These are phyloP conservation scores for Emericellopsis cladophorae DNA, from an alignment of 2,329 filamentous ascomycete species.

Conservation along the genomic window DNA sequence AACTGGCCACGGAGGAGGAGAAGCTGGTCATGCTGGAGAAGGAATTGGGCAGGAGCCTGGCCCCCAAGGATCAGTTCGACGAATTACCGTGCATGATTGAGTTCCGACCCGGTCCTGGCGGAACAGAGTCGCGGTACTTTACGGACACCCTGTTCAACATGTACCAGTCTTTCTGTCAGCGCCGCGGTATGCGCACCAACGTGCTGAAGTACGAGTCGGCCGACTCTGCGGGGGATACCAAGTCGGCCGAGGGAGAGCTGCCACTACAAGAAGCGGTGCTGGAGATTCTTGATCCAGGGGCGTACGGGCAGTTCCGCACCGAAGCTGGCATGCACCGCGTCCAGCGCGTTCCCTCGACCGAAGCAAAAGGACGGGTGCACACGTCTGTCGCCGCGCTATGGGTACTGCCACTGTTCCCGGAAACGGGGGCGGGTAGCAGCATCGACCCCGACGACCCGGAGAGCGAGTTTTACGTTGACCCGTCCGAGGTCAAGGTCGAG, in stretches of 20 bases:
- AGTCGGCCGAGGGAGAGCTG: slow-evolving; percentile 44
- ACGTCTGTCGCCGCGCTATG: slow-evolving; percentile 88
- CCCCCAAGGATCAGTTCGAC: slow-evolving; percentile 82
- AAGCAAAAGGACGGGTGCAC: slow-evolving; percentile 82
- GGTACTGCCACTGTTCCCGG: slow-evolving; percentile 75
- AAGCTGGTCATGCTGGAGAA: slow-evolving; percentile 51
- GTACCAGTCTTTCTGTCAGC: slow-evolving; percentile 71
- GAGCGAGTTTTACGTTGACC: slow-evolving; percentile 84
- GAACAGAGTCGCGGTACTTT: slow-evolving; percentile 83
- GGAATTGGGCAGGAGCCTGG: slow-evolving; percentile 62
- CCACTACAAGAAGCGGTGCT: slow-evolving; percentile 80
- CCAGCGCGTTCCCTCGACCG: slow-evolving; percentile 83
- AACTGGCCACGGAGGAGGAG: slow-evolving; percentile 54
- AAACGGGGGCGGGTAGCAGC: slow-evolving; percentile 29
- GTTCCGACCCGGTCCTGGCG: slow-evolving; percentile 82
- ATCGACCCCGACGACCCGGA: slow-evolving; percentile 67
- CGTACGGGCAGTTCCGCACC: slow-evolving; percentile 70
- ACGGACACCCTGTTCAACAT: slow-evolving; percentile 78
- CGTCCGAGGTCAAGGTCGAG: slow-evolving; percentile 70
- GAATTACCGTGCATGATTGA: slow-evolving; percentile 84
- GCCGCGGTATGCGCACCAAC: slow-evolving; percentile 50
- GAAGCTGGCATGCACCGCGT: slow-evolving; percentile 94
- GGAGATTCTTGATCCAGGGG: slow-evolving; percentile 63
- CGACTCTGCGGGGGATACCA: slow-evolving; percentile 46
- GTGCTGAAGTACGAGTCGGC: slow-evolving; percentile 71